Conservation (phyloP, 2,329 filamentous ascomycete genomes). For the Penicillium sp. region DNA sequence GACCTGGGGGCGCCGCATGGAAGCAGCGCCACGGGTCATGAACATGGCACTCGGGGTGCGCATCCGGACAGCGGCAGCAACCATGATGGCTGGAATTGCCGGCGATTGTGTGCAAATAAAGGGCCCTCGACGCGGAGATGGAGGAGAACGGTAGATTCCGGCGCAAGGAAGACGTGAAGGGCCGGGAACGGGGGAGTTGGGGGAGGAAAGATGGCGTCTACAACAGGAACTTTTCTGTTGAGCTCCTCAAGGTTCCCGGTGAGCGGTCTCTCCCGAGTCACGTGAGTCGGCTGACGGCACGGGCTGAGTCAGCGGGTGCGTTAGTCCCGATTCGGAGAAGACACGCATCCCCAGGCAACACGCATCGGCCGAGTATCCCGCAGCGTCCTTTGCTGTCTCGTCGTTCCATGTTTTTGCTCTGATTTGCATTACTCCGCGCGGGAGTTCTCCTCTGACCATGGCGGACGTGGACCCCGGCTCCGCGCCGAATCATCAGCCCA, state of each 20-base stretch:
- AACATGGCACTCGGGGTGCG: slow-evolving; percentile 45
- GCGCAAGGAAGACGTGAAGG: slow-evolving; percentile 20
- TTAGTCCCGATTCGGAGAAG: slow-evolving; percentile 28
- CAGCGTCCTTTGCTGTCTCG: slow-evolving; percentile 6
- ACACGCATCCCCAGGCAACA: slow-evolving; percentile 26
- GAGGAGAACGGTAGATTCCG: slow-evolving; percentile 18
- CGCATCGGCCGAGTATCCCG: slow-evolving; percentile 8
- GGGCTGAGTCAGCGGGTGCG: slow-evolving; percentile 16
- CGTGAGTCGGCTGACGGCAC: slow-evolving; percentile 18
- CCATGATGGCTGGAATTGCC: slow-evolving; percentile 49
- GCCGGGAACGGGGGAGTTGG: slow-evolving; percentile 29
- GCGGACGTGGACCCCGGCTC: slow-evolving; percentile 41
- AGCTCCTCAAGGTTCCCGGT: slow-evolving; percentile 35
- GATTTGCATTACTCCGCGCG: slow-evolving; percentile 31
- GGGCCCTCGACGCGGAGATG: slow-evolving; percentile 24
- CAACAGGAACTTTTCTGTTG: slow-evolving; percentile 43
- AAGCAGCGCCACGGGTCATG: slow-evolving; percentile 40
- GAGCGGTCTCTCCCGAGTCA: slow-evolving; percentile 35
- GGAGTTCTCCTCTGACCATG: slow-evolving; percentile 44
- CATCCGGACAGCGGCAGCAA: slow-evolving; percentile 50
- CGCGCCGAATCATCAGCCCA: slow-evolving; percentile 30
- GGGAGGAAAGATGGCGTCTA: slow-evolving; percentile 28
- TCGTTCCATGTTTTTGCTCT: slow-evolving; percentile 23
- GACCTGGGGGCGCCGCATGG: slow-evolving; percentile 47
- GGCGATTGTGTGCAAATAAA: slow-evolving; percentile 22